Evolutionary conservation across 225 moss, liverwort and hornwort genomes (phyloP).

Genomic region (Ulota crispa): DNA sequence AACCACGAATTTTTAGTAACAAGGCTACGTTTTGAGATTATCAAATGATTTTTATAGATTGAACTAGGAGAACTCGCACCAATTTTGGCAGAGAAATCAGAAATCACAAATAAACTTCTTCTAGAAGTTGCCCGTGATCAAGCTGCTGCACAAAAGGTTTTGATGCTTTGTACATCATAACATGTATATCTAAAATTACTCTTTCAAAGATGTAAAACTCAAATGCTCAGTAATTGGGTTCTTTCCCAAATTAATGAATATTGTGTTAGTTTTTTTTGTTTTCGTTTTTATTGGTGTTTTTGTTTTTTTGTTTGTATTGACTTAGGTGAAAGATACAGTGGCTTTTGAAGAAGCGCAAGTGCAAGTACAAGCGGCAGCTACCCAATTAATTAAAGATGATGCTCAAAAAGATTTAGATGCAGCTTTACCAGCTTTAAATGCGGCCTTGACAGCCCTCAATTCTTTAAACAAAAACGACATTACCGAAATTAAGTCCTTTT

Average conservation of each 20-base stretch:
- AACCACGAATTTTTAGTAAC: too few relatives aligned
- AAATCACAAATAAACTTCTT: conserved; percentile 78
- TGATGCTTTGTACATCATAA: not conserved
- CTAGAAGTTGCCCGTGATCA: conserved; percentile 76
- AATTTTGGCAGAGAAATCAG: conserved; percentile 71
- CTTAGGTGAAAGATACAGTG: conserved; percentile 80
- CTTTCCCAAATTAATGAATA: too few relatives aligned
- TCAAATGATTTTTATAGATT: conserved; percentile 25
- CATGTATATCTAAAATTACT: too few relatives aligned
- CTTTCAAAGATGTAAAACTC: too few relatives aligned
- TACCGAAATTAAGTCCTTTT: conserved; percentile 88
- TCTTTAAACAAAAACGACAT: conserved; percentile 92
- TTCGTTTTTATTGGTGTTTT: too few relatives aligned
- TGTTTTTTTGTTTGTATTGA: too few relatives aligned
- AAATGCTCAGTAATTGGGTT: too few relatives aligned
- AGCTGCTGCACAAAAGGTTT: conserved; percentile 70
- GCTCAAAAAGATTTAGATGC: conserved; percentile 86
- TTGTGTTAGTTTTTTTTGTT: too few relatives aligned
- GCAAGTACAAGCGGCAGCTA: conserved; percentile 66
- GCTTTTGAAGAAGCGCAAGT: conserved; percentile 73
- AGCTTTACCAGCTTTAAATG: conserved; percentile 82
- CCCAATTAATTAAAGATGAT: conserved; percentile 92
- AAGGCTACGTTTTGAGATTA: too few relatives aligned
- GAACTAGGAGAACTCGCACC: conserved; percentile 83
- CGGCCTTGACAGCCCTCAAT: conserved; percentile 67